phyloP scores from a whole-genome alignment of 805 yeast genomes.

The Kodamaea neixiangensis region DNA sequence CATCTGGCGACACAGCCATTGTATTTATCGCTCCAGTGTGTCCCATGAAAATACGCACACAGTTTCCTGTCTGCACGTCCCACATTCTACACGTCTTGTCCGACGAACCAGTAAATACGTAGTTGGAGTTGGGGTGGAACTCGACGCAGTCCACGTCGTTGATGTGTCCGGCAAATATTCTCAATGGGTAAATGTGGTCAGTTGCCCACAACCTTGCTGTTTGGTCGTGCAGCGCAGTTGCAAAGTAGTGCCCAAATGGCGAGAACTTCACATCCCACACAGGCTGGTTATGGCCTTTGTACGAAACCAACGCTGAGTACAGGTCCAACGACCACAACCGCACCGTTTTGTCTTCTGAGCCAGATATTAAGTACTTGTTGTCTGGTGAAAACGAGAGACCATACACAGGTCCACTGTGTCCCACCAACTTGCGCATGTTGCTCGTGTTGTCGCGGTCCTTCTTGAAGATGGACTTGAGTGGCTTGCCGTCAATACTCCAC shows the following conservation, averaged over 20 bases:
- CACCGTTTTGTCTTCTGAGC: constrained; percentile 90
- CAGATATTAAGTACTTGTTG: constrained; percentile 72
- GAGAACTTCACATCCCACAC: constrained; percentile 96
- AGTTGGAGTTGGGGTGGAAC: constrained; percentile 95
- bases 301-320: constrained; percentile 83
- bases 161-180: constrained; percentile 96
- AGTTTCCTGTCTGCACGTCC: constrained; percentile 88
- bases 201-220: constrained; percentile 98
- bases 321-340: constrained; percentile 94
- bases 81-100: constrained; percentile 98
- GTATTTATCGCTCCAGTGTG: constrained; percentile 88
- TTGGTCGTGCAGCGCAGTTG: constrained; percentile 97
- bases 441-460: constrained; percentile 52
- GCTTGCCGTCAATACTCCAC: constrained; percentile 93
- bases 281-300: constrained; percentile 95
- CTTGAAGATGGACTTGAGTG: constrained; percentile 62
- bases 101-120: constrained; percentile 91
- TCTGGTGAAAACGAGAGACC: constrained; percentile 92
- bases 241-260: constrained; percentile 96
- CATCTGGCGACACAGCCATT: constrained; percentile 92
- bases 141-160: constrained; percentile 94
- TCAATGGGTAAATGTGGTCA: constrained; percentile 93
- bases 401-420: constrained; percentile 94
- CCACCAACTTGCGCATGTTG: constrained; percentile 64
- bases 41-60: constrained; percentile 90